Conservation (phyloP, 2,329 filamentous ascomycete species). For the Fusarium circinatum region DNA sequence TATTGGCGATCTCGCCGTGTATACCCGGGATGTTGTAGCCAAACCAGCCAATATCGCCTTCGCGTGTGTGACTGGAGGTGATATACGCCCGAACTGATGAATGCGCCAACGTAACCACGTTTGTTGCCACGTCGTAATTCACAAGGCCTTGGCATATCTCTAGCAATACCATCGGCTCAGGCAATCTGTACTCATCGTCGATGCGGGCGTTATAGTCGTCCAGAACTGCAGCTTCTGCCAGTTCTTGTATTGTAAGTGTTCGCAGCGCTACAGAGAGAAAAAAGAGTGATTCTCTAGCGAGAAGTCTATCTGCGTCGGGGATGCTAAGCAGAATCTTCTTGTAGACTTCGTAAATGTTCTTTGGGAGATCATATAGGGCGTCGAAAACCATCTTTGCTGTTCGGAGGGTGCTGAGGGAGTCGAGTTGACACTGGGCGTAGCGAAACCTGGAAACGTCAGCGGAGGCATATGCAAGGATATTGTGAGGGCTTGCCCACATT, state of each 20-base stretch:
- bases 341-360: not conserved
- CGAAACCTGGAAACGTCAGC: not conserved
- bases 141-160: not conserved
- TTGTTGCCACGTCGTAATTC: not conserved
- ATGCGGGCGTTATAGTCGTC: accelerated
- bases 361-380: not conserved
- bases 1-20: not conserved
- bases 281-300: not conserved
- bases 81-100: not conserved
- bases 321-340: not conserved
- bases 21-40: not conserved
- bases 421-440: not conserved
- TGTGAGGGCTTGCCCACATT: not conserved
- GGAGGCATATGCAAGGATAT: accelerated
- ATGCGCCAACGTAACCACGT: not conserved
- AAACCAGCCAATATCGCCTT: not conserved
- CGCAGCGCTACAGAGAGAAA: not conserved
- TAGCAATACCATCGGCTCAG: accelerated
- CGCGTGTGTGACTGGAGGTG: not conserved
- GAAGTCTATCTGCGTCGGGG: not conserved
- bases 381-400: not conserved
- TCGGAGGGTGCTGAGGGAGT: not conserved
- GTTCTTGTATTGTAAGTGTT: not conserved
- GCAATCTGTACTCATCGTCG: accelerated
- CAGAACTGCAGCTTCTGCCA: not conserved